Evolutionary conservation across 2,329 filamentous ascomycete species (phyloP), one percentile per base, ranked within the genome.

Genomic region (Beauveria sp.): DNA sequence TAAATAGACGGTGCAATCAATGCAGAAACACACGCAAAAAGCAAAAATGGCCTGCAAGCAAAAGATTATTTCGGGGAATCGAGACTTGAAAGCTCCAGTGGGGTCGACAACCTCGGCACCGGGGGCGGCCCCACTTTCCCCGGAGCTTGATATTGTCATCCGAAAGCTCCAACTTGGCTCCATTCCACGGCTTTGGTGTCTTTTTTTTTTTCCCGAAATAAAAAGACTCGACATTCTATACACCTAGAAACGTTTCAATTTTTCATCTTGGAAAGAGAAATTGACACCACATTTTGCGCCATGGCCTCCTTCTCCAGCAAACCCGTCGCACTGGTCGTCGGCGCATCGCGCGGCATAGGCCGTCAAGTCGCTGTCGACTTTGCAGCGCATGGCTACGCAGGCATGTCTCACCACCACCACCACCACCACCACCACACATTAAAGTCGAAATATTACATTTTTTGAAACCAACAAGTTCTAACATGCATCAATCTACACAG

Each of bases 291-390:
- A 43, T 20, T 20, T 12, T 63, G 28, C 43, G 41, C 9, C 52
- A 68, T 68, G 67, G 28, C 53, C n/a, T 64, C 28, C 26, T 64
- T 26, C 44, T 63, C 14, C 1, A 54, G 20, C n/a, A 72, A 78
- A 61, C 78, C 79, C 64, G 88, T 92, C 7, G 89, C 88, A 22
- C 79, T 92, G 22, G 78, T 93, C 5, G 80, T 92, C 22, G 90
- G 90, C 44, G 89, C 88, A 2, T 92, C 89, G 0, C 79, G 91
- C 63, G 91, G 91, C 43, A 93, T 96, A 64, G 91, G 91, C 51
- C 80, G 90, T 46, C 90, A 94, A 71, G 79, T 94, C 44, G 90
- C 91, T 61, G 81, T 96, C 67, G 88, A 91, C 69, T 78, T 96
- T 3, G 88, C 90, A 8, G 84, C 77, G 66, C 80, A 86, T 65